These are phyloP conservation scores for Plantago ovata DNA, from an alignment of 257 asterid species.

Conservation along the genomic window DNA sequence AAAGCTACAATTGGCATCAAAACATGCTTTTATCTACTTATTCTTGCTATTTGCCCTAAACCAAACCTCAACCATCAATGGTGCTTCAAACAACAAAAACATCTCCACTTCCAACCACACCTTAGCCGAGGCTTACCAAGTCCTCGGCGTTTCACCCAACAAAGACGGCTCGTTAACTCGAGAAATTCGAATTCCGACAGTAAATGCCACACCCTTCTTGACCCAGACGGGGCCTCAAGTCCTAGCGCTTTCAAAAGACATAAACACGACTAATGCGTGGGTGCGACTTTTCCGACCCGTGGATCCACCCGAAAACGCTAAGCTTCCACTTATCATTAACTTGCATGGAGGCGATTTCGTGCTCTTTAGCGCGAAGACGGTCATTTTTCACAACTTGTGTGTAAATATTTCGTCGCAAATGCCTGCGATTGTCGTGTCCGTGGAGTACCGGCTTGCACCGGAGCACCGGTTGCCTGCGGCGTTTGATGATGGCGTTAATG, in stretches of 20 bases:
- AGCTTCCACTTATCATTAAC: slow-evolving; percentile 26
- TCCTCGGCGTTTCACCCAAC: slow-evolving; percentile 17
- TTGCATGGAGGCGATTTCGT: slow-evolving; percentile 32
- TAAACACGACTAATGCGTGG: not conserved
- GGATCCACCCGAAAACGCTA: slow-evolving; percentile 2
- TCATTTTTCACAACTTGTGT: slow-evolving; percentile 12
- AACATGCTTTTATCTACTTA: not conserved
- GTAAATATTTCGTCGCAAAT: slow-evolving; percentile 9
- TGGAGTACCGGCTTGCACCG: slow-evolving; percentile 29
- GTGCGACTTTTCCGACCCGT: slow-evolving; percentile 21
- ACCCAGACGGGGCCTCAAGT: not conserved
- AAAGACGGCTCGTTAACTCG: slow-evolving; percentile 16
- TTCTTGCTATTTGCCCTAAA: not conserved
- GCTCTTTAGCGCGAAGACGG: slow-evolving; percentile 8
- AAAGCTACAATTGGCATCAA: not conserved
- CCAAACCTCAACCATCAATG: not conserved
- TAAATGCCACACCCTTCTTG: slow-evolving; percentile 11
- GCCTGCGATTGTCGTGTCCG: slow-evolving; percentile 18
- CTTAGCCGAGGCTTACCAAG: slow-evolving; percentile 17
- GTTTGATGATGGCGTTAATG: slow-evolving; percentile 23
- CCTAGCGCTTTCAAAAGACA: slow-evolving; percentile 19
- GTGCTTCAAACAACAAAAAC: not conserved
- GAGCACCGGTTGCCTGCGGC: slow-evolving; percentile 36
- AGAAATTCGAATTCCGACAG: slow-evolving; percentile 10
- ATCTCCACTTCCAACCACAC: slow-evolving; percentile 11